These are phyloP conservation scores for Fistulifera solaris DNA, from an alignment of 108 stramenopile genomes.

Conservation along the genomic window DNA sequence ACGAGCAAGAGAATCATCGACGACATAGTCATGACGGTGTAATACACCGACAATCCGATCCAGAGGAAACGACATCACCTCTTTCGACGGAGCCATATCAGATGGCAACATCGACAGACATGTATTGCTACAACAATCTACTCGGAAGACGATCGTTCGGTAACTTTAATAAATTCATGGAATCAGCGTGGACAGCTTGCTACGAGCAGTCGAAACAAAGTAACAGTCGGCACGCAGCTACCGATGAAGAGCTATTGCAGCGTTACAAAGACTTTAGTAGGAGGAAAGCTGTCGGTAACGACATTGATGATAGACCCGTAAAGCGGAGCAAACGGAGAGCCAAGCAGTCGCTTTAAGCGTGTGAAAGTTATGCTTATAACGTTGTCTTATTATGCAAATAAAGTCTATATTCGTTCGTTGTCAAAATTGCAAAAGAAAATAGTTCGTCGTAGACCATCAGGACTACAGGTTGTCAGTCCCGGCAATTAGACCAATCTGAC, in stretches of 20 bases:
- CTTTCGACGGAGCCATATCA: not conserved
- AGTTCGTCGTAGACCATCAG: too few relatives aligned
- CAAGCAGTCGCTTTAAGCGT: not conserved
- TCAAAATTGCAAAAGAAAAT: not conserved
- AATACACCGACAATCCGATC: not conserved
- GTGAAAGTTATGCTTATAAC: not conserved
- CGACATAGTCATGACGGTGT: not conserved
- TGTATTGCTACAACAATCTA: constrained; percentile 2
- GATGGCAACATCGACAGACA: not conserved
- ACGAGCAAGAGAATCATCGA: not conserved
- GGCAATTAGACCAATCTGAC: not conserved
- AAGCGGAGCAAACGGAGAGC: not conserved
- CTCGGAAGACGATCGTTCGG: constrained; percentile 1
- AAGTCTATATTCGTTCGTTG: not conserved
- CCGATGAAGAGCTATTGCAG: not conserved
- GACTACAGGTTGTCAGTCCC: too few relatives aligned
- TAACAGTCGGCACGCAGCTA: not conserved
- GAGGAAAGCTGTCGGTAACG: not conserved
- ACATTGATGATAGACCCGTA: not conserved
- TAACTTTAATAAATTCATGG: not conserved
- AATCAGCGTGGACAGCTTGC: not conserved
- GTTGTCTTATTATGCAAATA: not conserved
- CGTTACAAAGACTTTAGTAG: not conserved
- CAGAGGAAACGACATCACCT: not conserved
- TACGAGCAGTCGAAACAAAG: too few relatives aligned